These are phyloP conservation scores for Xylaria sp. DNA, from an alignment of 2,329 filamentous ascomycete genomes.

Conservation along the genomic window DNA sequence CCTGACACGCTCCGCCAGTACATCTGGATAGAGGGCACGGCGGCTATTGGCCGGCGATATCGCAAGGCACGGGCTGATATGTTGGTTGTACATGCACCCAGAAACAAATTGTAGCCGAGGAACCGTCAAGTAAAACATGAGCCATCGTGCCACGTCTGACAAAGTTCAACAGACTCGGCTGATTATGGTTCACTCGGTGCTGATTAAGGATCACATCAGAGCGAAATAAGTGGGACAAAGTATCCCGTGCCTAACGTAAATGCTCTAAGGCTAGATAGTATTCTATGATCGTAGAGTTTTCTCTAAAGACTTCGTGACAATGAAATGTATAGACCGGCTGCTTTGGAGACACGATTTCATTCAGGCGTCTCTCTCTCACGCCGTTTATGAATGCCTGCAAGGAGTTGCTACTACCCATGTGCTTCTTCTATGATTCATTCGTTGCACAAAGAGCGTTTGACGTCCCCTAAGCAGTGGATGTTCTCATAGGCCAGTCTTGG, in stretches of 20 bases:
- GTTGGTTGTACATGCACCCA: conserved; percentile 7
- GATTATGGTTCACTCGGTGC: neutral
- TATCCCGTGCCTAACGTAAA: neutral
- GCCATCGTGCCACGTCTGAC: neutral
- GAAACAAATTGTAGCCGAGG: neutral
- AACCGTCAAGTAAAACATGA: conserved; percentile 8
- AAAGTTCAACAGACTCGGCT: neutral
- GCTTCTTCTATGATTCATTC: neutral
- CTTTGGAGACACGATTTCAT: neutral
- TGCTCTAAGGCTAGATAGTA: neutral
- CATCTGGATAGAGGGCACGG: too few species aligned
- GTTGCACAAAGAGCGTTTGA: neutral
- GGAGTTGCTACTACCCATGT: neutral
- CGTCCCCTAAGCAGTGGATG: neutral
- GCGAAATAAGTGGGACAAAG: neutral
- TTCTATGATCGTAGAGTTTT: neutral
- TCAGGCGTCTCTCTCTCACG: neutral
- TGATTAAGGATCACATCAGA: neutral
- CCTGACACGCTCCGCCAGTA: too few species aligned
- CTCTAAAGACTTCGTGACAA: neutral
- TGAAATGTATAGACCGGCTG: neutral
- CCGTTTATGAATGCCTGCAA: neutral
- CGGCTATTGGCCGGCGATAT: too few species aligned
- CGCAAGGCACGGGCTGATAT: neutral
- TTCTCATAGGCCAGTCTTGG: neutral